phyloP scores from a whole-genome alignment of 331 rosid genomes.

The Phaseolus coccineus region DNA sequence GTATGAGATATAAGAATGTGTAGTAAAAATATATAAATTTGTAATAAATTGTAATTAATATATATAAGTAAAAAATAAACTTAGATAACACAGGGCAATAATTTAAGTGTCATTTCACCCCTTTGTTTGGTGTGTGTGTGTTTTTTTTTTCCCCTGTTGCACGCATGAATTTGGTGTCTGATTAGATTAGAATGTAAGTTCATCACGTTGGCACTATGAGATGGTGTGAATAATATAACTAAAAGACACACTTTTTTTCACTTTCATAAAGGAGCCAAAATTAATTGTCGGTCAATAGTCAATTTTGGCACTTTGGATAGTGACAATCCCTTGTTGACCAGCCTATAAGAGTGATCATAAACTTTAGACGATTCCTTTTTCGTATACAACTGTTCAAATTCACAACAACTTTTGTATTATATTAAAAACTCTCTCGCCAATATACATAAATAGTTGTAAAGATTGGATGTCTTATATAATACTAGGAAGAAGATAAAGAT shows the following conservation, averaged over 20 bases:
- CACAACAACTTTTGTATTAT: background rate
- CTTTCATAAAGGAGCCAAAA: constrained; percentile 26
- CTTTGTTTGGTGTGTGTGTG: too few relatives aligned
- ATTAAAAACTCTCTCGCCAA: background rate
- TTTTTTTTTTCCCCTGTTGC: background rate
- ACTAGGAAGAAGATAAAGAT: too few relatives aligned
- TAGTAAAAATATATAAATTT: too few relatives aligned
- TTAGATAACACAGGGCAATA: too few relatives aligned
- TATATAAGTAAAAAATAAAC: too few relatives aligned
- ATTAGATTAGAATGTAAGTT: constrained; percentile 15
- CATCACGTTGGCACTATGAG: constrained; percentile 20
- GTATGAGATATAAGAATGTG: too few relatives aligned
- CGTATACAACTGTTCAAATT: background rate
- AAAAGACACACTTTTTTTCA: constrained; percentile 25
- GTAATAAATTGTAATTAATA: too few relatives aligned
- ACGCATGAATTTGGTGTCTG: constrained; percentile 27
- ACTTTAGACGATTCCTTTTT: background rate
- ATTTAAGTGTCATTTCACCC: too few relatives aligned
- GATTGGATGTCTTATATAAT: too few relatives aligned
- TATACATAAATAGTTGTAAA: too few relatives aligned
- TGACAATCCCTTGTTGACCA: constrained; percentile 26
- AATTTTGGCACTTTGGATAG: constrained; percentile 29
- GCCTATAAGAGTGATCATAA: background rate
- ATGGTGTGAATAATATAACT: constrained; percentile 7
- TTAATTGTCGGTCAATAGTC: constrained; percentile 38